Base-by-base conservation (phyloP, 306 rosid species). In the Quercus dentata region DNA sequence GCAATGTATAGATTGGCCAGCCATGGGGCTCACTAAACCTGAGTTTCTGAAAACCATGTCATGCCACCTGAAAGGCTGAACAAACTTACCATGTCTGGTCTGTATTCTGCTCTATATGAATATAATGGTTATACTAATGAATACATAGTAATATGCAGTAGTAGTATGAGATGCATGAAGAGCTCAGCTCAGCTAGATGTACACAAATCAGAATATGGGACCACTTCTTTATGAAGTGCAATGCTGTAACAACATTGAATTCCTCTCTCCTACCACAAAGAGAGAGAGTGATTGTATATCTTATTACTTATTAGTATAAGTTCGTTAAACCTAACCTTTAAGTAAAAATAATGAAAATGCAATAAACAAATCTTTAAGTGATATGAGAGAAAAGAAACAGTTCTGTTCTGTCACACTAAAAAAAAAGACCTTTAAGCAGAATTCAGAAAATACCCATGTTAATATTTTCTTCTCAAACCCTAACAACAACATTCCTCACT, bases 391-490 rank as follows among this genome's bases (percentile, higher is more conserved):
- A 33, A 41, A 20, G 54, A 64, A 5, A 64, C 31, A 6, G 15
- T n/a, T 12, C 6, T 1, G 6, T n/a, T 18, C 41, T 41, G 61
- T 72, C 73, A 82, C 70, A 72, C 79, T 56, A n/a, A n/a, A 5
- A 67, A 80, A 82, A 49, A 49, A 51, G 52, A 31, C 9, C 35
- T 59, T 55, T 35, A 30, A 73, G 54, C 35, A 65, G 35, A 35
- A 55, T 49, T 49, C 30, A 81, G 41, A 49, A 69, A 70, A 78
- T 76, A 80, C 54, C 62, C 9, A 44, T n/a, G 83, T 59, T 35
- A 61, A 76, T 21, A 44, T 69, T 69, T 71, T 75, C 78, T 68
- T 69, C 85, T 84, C 83, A 76, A 89, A 83, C 88, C 87, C 93
- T 87, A 91, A 74, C 54, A 49, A 12, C 54, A 49, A 49, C 80